Base-by-base conservation (phyloP, 2,329 filamentous ascomycete genomes). In the Nigrospora sphaerica region DNA sequence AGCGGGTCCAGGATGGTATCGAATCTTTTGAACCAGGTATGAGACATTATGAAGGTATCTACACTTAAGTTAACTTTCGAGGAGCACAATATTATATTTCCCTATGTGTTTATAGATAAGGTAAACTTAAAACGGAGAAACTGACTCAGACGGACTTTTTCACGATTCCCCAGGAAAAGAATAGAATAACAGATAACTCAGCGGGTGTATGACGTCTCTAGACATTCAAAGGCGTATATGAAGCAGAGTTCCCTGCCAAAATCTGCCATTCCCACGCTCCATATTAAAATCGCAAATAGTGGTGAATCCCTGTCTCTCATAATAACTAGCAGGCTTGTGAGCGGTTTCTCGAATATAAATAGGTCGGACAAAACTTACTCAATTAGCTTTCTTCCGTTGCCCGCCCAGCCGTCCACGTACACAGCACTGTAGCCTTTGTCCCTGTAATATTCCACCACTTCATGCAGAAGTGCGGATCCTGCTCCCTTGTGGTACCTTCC, bases 321-420 rank as follows among this genome's bases (percentile, higher is more conserved):
- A 47, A 31, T 49, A 51, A 17, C 47, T 51, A 32, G 12, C 12
- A 9, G 37, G n/a, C 16, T 2, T 13, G 37, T 39, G 14, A 39
- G 37, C 37, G 16, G 16, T 39, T 13, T 18, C 16, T 28, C 37
- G 13, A 34, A 10, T 16, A 39, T 13, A 10, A 18, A 13, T 6
- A n/a, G 9, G n/a, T 2, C n/a, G 11, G 7, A 17, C 28, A 33
- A 35, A 5, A 11, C 11, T 16, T 17, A 13, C 12, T 39, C 23
- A 32, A 54, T 52, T 39, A 62, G 42, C 23, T 53, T 54, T 28
- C 51, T 47, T 19, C 50, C 48, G 12, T 53, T 58, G 35, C 60
- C 55, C 6, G 52, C 49, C 58, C 57, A 61, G 34, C 56, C 59
- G 35, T 61, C 59, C 6, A 64, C 45, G 43, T 54, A 63, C 9